Evolutionary conservation across 2,329 filamentous ascomycete species (phyloP).

Genomic region (Acrocalymma vagum): DNA sequence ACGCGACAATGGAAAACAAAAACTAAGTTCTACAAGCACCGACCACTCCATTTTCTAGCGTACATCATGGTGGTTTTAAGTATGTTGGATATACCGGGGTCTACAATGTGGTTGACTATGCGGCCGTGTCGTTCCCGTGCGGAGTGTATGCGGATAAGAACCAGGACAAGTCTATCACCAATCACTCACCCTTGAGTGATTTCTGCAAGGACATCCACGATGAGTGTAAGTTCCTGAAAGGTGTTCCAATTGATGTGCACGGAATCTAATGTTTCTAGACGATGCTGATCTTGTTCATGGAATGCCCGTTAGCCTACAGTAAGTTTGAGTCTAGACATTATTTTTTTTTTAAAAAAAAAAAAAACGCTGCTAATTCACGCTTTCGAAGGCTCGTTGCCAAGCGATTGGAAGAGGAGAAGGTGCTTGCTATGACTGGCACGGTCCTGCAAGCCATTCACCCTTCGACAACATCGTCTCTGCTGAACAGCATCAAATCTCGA

Average conservation of each 20-base stretch:
- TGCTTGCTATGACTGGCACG: slow-evolving; percentile 48
- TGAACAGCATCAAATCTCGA: slow-evolving; percentile 9
- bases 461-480: slow-evolving; percentile 4
- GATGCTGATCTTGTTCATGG: slow-evolving; percentile 50
- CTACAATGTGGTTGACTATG: slow-evolving; percentile 59
- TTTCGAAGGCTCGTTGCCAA: slow-evolving; percentile 43
- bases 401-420: slow-evolving; percentile 54
- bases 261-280: slow-evolving; percentile 31
- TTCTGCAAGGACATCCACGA: slow-evolving; percentile 50
- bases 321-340: too few species aligned
- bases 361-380: slow-evolving; percentile 4
- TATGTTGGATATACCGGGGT: slow-evolving; percentile 58
- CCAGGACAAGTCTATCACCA: slow-evolving; percentile 39
- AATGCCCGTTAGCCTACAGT: slow-evolving; percentile 53
- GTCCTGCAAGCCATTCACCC: slow-evolving; percentile 40
- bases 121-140: slow-evolving; percentile 54
- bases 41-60: slow-evolving; percentile 54
- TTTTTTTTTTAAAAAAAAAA: background rate
- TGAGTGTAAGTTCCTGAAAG: slow-evolving; percentile 46
- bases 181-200: slow-evolving; percentile 42
- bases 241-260: background rate
- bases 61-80: slow-evolving; percentile 54
- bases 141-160: slow-evolving; percentile 50
- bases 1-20: background rate
- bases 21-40: slow-evolving; percentile 40